These are phyloP conservation scores for Ogataea degrootiae DNA, from an alignment of 805 yeast genomes.

Conservation along the genomic window DNA sequence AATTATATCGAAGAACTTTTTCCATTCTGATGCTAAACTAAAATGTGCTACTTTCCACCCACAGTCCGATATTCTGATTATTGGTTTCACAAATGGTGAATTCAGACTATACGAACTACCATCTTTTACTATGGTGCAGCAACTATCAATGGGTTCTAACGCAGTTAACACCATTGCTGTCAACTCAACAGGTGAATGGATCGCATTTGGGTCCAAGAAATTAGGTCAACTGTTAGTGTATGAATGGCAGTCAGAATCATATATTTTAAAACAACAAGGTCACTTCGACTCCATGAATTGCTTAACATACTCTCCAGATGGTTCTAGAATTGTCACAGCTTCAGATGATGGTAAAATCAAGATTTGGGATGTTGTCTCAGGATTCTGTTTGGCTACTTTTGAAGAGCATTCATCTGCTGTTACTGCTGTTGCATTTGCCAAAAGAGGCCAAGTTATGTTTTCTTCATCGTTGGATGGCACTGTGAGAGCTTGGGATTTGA, in stretches of 20 bases:
- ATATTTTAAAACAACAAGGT: constrained; percentile 92
- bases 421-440: constrained; percentile 82
- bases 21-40: constrained; percentile 65
- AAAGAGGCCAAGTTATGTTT: constrained; percentile 84
- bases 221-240: constrained; percentile 93
- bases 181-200: constrained; percentile 90
- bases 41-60: constrained; percentile 84
- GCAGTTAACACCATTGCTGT: constrained; percentile 78
- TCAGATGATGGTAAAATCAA: constrained; percentile 96
- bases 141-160: constrained; percentile 86
- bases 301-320: constrained; percentile 89
- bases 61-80: constrained; percentile 63
- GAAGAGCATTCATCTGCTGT: constrained; percentile 88
- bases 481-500: constrained; percentile 93
- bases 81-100: constrained; percentile 86
- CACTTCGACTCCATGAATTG: constrained; percentile 90
- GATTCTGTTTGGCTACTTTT: constrained; percentile 89
- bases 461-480: constrained; percentile 95
- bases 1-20: constrained; percentile 71
- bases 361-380: constrained; percentile 91
- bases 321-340: constrained; percentile 86
- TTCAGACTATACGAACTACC: constrained; percentile 89
- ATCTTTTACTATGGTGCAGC: constrained; percentile 73
- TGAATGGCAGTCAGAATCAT: constrained; percentile 98
- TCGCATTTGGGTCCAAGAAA: constrained; percentile 88